Evolutionary conservation across 2,329 filamentous ascomycete genomes (phyloP).

Genomic region (Calonectria henricotiae): DNA sequence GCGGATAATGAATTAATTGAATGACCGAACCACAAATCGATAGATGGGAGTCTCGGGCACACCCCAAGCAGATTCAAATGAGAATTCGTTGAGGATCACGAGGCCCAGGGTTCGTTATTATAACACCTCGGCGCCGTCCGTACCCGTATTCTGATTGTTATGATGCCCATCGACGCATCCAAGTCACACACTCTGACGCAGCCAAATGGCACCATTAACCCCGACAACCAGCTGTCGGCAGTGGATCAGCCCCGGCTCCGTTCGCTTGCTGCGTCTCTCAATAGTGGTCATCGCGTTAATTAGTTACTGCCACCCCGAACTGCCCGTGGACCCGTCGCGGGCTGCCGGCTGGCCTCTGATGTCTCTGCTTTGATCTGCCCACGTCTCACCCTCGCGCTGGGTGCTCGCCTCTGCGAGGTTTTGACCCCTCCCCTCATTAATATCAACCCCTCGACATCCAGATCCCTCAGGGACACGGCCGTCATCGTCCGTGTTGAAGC

Average conservation of each 20-base stretch:
- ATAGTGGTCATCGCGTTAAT: conserved; percentile 32
- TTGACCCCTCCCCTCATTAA: conserved; percentile 30
- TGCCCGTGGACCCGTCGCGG: conserved; percentile 15
- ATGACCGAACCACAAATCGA: conserved; percentile 24
- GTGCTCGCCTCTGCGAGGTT: conserved; percentile 29
- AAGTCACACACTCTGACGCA: conserved; percentile 44
- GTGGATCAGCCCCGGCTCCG: conserved; percentile 40
- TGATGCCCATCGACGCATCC: conserved; percentile 37
- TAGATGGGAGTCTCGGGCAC: conserved; percentile 28
- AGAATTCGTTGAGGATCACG: conserved; percentile 35
- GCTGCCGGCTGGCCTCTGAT: conserved; percentile 15
- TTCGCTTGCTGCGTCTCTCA: conserved; percentile 37
- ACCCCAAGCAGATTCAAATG: conserved; percentile 27
- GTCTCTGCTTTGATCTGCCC: conserved; percentile 22
- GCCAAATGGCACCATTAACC: conserved; percentile 48
- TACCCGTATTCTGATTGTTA: conserved; percentile 32
- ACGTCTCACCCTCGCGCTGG: conserved; percentile 17
- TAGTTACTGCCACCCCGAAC: conserved; percentile 29
- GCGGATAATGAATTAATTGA: conserved; percentile 22
- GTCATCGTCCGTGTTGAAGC: conserved; percentile 26
- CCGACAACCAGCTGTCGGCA: conserved; percentile 48
- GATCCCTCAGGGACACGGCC: conserved; percentile 27
- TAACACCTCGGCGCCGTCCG: conserved; percentile 36
- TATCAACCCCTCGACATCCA: conserved; percentile 11
- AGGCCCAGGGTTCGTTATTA: conserved; percentile 38